Evolutionary conservation across 139 green algal species (phyloP), one percentile per base, ranked within the genome.

Genomic region (Chlamydomonas sp.): DNA sequence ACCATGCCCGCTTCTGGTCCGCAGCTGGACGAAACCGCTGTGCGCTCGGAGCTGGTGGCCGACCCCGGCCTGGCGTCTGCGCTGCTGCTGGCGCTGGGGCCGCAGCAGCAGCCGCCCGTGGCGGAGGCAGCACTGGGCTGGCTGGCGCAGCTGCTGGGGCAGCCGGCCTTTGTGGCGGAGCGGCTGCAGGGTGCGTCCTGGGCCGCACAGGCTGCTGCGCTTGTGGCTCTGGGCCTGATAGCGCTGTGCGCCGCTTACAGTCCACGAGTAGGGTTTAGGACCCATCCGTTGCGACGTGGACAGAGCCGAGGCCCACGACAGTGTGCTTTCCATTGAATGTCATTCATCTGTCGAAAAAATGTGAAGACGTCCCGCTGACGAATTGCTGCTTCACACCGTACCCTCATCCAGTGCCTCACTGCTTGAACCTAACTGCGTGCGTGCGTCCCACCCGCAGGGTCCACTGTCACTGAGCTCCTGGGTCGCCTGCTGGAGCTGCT

Each of bases 61-160:
- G 83, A 87, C 83, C 60, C 72, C 14, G 73, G 62, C 0, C 73
- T 87, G 83, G 20, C 80, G 83, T 73, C 83, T 9, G 83, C 73
- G 14, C 83, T 87, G 83, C 16, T 17, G n/a, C 18, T 31, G 73
- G 80, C 73, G n/a, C 83, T 87, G 73, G 73, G 62, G 16, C 83
- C 71, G 12, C 14, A 60, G n/a, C 83, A 87, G 83, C 62, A n/a
- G 62, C 83, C 83, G 16, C 31, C 20, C 15, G 83, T 87, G 83
- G 83, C 75, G 73, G 73, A 62, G 31, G 83, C 72, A 12, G 83
- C n/a, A 62, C 71, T 87, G 73, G 59, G 80, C 62, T 87, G 83
- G 83, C 83, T 87, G 61, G 60, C 72, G 83, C 83, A 75, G 83
- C 73, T 87, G 83, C 83, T 81, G 83, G 31, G 49, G 83, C 83